Evolutionary conservation across 2,329 filamentous ascomycete genomes (phyloP), one percentile per base, ranked within the genome.

Genomic region (Parastagonospora nodorum): DNA sequence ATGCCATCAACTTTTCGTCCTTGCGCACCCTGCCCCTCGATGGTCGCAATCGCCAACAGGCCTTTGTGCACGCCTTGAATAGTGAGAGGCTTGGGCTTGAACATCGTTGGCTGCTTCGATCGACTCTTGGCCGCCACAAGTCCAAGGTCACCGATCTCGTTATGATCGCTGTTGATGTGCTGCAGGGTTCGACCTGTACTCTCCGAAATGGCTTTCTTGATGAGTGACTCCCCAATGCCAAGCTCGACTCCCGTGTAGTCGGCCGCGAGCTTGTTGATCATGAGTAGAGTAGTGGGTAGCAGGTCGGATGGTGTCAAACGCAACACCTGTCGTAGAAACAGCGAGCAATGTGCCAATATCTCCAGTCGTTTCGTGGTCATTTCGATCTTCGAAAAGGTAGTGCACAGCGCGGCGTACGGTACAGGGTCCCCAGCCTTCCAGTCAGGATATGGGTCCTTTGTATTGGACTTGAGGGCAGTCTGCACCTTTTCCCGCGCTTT

Each of bases 161-260:
- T 92, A 69, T 99, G 94, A 63, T 97, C 92, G 42, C 89, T 86
- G 77, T 97, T 97, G 79, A 99, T 96, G 45, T 96, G 87, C 32
- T 88, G 83, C 40, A 97, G 76, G 66, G 87, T 96, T 53, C 94
- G 87, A 8, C 94, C 94, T 0, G 94, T 99, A 28, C 88, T 89
- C 77, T 97, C 93, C 9, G 93, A 93, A 67, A 99, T 96, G 5
- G 94, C 90, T 74, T 97, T 99, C 92, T 97, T 97, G 66, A 99
- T 97, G 27, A 99, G 77, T 0, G 93, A 97, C 75, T 99, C 94
- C 49, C 94, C 94, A 63, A 99, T 99, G n/a, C 94, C 94, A 28
- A 99, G 82, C 75, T 99, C 94, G 56, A 99, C 92, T 15, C 94
- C 94, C 37, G 92, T 88, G 72, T 97, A 99, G 68, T 99, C 94